Percentiles rank a stretch among this genome's conserved stretches.
Evolutionary conservation across 495 filamentous ascomycete species (phyloP).

Genomic region (Massariosphaeria phaeospora): DNA sequence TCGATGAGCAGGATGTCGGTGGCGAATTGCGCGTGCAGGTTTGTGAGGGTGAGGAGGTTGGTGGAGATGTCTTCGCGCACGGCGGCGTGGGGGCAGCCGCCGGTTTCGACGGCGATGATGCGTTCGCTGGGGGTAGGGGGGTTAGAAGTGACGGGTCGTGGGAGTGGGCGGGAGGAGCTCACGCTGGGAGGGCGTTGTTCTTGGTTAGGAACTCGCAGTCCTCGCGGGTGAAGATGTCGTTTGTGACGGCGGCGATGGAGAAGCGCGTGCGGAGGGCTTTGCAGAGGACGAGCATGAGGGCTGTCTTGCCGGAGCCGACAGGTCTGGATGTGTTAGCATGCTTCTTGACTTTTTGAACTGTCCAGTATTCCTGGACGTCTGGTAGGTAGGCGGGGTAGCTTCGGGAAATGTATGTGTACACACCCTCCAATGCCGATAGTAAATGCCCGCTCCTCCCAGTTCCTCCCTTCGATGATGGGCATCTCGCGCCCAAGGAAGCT

Average conservation of each 20-base stretch:
- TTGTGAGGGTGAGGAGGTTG: slow-evolving; percentile 87
- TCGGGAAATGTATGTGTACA: slow-evolving; percentile 29
- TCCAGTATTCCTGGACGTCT: neutral
- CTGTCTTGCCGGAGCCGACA: slow-evolving; percentile 95
- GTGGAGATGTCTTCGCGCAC: slow-evolving; percentile 94
- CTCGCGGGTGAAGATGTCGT: slow-evolving; percentile 97
- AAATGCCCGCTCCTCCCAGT: slow-evolving; percentile 89
- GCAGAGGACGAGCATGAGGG: slow-evolving; percentile 88
- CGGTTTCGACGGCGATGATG: slow-evolving; percentile 95
- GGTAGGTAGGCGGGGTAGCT: neutral
- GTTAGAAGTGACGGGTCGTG: neutral
- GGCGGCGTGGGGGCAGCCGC: slow-evolving; percentile 94
- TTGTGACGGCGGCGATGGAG: slow-evolving; percentile 91
- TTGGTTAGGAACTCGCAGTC: slow-evolving; percentile 94
- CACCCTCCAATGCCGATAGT: slow-evolving; percentile 97
- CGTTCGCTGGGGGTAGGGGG: slow-evolving; percentile 41
- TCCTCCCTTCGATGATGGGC: slow-evolving; percentile 79
- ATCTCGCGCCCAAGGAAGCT: slow-evolving; percentile 87
- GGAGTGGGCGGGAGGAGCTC: slow-evolving; percentile 1
- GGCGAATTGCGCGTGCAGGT: slow-evolving; percentile 69
- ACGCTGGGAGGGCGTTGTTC: slow-evolving; percentile 72
- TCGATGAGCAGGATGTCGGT: slow-evolving; percentile 84
- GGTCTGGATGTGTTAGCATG: slow-evolving; percentile 52
- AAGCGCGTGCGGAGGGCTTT: slow-evolving; percentile 67
- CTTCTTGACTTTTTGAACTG: neutral